Conservation (phyloP, 768 basidiomycete genomes). For the Suillus subluteus region DNA sequence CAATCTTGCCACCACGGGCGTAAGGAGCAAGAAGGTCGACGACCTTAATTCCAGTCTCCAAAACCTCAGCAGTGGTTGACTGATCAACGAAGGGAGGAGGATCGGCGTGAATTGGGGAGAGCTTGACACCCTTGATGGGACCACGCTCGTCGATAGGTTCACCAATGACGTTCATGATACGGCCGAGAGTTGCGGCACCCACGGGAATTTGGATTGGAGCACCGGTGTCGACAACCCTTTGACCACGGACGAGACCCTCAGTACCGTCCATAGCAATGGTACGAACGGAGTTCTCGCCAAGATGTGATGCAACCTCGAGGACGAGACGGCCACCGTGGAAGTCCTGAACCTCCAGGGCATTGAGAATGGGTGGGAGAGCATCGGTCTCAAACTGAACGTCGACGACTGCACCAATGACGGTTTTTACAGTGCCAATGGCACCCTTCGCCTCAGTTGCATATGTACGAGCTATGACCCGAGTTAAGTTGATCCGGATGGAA, state of each 20-base stretch:
- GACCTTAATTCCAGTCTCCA: conserved; percentile 99
- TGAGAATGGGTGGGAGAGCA: conserved; percentile 91
- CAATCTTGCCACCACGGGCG: conserved; percentile 99
- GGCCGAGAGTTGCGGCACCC: conserved; percentile 90
- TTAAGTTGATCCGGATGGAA: not conserved
- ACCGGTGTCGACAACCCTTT: conserved; percentile 96
- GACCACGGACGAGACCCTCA: conserved; percentile 99
- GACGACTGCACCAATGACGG: conserved; percentile 99
- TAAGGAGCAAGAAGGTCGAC: conserved; percentile 99
- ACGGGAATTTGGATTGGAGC: conserved; percentile 97
- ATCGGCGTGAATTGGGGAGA: conserved; percentile 93
- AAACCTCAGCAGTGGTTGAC: conserved; percentile 97
- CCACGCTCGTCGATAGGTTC: conserved; percentile 99
- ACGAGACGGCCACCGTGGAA: conserved; percentile 96
- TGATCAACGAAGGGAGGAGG: conserved; percentile 98
- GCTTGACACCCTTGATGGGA: conserved; percentile 94
- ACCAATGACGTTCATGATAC: conserved; percentile 99
- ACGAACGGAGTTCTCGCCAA: conserved; percentile 99
- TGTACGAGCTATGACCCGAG: conserved; percentile 58
- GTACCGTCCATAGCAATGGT: conserved; percentile 99
- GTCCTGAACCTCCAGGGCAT: conserved; percentile 96
- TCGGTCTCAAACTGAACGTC: conserved; percentile 98
- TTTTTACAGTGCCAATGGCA: conserved; percentile 84
- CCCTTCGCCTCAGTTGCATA: conserved; percentile 91
- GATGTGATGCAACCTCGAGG: conserved; percentile 97